Evolutionary conservation across 495 filamentous ascomycete genomes (phyloP).

Genomic region (Aspergillus nanangensis): DNA sequence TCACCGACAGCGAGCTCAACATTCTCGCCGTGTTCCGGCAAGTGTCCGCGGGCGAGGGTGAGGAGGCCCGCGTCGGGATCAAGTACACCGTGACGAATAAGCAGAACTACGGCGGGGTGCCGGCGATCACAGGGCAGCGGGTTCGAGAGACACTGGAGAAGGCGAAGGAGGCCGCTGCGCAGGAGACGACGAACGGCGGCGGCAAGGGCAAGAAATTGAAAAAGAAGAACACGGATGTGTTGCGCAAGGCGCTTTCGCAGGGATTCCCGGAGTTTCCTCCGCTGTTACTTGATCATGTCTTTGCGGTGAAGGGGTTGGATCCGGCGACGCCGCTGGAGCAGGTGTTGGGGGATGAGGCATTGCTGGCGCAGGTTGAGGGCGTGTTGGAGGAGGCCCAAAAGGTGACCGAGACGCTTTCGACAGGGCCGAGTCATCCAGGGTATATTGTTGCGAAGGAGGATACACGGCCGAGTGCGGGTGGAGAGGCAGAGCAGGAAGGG

Average conservation of each 20-base stretch:
- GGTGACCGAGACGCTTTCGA: slow-evolving; percentile 40
- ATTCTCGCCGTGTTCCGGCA: slow-evolving; percentile 77
- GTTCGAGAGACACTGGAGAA: slow-evolving; percentile 65
- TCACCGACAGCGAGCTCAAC: slow-evolving; percentile 76
- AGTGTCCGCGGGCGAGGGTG: slow-evolving; percentile 68
- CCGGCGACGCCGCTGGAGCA: slow-evolving; percentile 57
- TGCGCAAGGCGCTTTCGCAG: slow-evolving; percentile 74
- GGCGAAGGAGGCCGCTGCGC: slow-evolving; percentile 46
- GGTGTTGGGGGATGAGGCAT: slow-evolving; percentile 59
- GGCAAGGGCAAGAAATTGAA: slow-evolving; percentile 77
- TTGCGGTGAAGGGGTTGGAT: slow-evolving; percentile 65
- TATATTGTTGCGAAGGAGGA: slow-evolving; percentile 83
- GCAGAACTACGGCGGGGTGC: slow-evolving; percentile 74
- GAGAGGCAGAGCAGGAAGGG: slow-evolving; percentile 21
- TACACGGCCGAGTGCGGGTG: slow-evolving; percentile 24
- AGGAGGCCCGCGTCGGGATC: slow-evolving; percentile 67
- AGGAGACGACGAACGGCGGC: too few species aligned
- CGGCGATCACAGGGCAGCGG: slow-evolving; percentile 67
- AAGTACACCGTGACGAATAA: slow-evolving; percentile 77
- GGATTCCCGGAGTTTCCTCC: slow-evolving; percentile 85
- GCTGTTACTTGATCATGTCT: slow-evolving; percentile 78
- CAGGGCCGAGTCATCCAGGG: slow-evolving; percentile 44
- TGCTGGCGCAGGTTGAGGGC: slow-evolving; percentile 58
- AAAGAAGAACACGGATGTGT: slow-evolving; percentile 68
- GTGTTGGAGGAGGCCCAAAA: slow-evolving; percentile 61